phyloP scores from a whole-genome alignment of 2,329 filamentous ascomycete genomes.

The Cordyceps cateniannulata region DNA sequence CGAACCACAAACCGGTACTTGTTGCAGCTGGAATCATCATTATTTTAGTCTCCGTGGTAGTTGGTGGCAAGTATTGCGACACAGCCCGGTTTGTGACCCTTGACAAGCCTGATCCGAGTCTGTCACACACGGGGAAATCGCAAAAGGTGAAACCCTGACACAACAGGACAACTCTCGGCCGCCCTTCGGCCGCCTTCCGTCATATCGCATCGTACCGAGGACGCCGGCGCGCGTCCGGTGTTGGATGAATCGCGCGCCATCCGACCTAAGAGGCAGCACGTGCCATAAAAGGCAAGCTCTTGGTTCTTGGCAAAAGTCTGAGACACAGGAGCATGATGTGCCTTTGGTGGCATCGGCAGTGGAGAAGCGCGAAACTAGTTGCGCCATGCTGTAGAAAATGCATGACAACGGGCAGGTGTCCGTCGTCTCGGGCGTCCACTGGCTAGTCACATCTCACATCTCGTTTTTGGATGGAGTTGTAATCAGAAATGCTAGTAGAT shows the following conservation, averaged over 20 bases:
- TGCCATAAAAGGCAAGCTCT: neutral
- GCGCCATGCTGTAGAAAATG: neutral
- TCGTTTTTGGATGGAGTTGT: neutral
- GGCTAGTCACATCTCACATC: slow-evolving; percentile 8
- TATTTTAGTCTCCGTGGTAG: too few relatives aligned
- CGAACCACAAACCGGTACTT: slow-evolving; percentile 1
- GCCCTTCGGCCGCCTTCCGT: neutral
- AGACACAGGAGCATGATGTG: neutral
- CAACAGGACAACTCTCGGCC: too few relatives aligned
- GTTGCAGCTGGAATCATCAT: too few relatives aligned
- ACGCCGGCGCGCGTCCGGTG: too few relatives aligned
- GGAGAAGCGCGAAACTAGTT: neutral
- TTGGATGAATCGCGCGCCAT: neutral
- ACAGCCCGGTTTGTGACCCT: neutral
- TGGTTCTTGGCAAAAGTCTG: neutral
- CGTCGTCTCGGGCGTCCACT: neutral
- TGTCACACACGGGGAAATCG: too few relatives aligned
- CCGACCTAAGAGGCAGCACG: neutral
- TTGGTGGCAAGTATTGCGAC: neutral
- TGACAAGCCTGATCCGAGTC: too few relatives aligned
- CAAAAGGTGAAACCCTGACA: too few relatives aligned
- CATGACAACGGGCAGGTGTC: neutral
- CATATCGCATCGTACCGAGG: neutral
- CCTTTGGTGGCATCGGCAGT: slow-evolving; percentile 5
- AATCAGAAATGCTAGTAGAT: neutral